phyloP scores from a whole-genome alignment of 495 filamentous ascomycete genomes.

The Physcia stellaris region DNA sequence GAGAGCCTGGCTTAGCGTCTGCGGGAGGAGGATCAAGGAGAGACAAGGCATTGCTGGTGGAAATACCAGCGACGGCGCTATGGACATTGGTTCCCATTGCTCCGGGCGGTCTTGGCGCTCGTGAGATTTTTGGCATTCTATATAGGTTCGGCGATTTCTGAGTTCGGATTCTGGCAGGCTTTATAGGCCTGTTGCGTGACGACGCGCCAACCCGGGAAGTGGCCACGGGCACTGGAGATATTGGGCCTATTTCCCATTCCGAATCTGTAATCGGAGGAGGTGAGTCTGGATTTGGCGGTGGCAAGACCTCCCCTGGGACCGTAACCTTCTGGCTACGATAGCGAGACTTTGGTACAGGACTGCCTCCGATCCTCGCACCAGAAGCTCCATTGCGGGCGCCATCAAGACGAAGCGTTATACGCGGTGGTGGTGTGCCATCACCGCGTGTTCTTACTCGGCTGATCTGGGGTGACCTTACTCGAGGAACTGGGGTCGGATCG shows the following conservation, averaged over 20 bases:
- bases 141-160: slow-evolving; percentile 15
- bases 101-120: slow-evolving; percentile 30
- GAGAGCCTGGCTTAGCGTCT: slow-evolving; percentile 58
- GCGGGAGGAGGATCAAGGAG: slow-evolving; percentile 64
- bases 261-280: slow-evolving; percentile 23
- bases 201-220: slow-evolving; percentile 22
- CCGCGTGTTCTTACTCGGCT: slow-evolving; percentile 34
- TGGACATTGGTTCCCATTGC: slow-evolving; percentile 41
- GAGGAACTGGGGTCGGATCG: slow-evolving; percentile 46
- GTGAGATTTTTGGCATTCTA: slow-evolving; percentile 26
- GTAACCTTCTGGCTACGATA: slow-evolving; percentile 26
- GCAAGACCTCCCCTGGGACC: slow-evolving; percentile 31
- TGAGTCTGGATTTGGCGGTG: slow-evolving; percentile 30
- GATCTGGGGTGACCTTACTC: slow-evolving; percentile 33
- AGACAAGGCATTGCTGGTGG: slow-evolving; percentile 70
- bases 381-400: slow-evolving; percentile 24
- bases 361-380: slow-evolving; percentile 16
- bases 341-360: slow-evolving; percentile 21
- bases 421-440: slow-evolving; percentile 28
- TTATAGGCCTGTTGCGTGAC: slow-evolving; percentile 12
- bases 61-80: slow-evolving; percentile 46
- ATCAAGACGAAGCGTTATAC: slow-evolving; percentile 53
- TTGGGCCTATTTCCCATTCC: slow-evolving; percentile 21
- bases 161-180: slow-evolving; percentile 16
- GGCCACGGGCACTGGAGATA: slow-evolving; percentile 20